Conservation (phyloP, 352 stramenopile species). For the Globisporangium takayamanum region DNA sequence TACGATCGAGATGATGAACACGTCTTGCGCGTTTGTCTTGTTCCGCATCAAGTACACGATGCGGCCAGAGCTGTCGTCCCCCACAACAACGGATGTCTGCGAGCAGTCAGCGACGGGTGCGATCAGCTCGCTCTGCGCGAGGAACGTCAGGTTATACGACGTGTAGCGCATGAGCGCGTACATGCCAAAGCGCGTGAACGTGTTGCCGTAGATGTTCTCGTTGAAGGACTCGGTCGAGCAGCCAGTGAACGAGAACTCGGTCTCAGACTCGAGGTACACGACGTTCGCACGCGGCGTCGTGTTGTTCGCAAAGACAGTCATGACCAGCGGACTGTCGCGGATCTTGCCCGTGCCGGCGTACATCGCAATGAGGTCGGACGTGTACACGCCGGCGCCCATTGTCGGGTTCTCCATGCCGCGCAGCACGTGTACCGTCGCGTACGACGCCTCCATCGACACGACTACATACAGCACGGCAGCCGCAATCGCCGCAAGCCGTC, state of each 20-base stretch:
- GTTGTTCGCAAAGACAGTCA: too few relatives aligned
- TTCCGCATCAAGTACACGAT: slow-evolving; percentile 23
- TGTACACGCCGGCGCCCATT: too few relatives aligned
- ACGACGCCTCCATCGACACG: too few relatives aligned
- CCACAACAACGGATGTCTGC: not conserved
- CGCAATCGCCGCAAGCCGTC: too few relatives aligned
- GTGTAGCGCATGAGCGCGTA: slow-evolving; percentile 16
- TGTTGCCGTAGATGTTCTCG: slow-evolving; percentile 22
- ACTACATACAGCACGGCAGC: too few relatives aligned
- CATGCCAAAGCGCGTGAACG: slow-evolving; percentile 20
- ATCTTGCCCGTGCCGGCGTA: too few relatives aligned
- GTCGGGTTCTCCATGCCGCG: too few relatives aligned
- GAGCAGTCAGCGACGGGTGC: slow-evolving; percentile 11
- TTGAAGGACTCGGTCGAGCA: slow-evolving; percentile 11
- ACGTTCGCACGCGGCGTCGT: too few relatives aligned
- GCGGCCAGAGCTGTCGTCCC: not conserved
- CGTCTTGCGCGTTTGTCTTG: slow-evolving; percentile 7
- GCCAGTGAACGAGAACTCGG: not conserved
- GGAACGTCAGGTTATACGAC: slow-evolving; percentile 19
- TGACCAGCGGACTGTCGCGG: too few relatives aligned
- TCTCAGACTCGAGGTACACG: too few relatives aligned
- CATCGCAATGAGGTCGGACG: too few relatives aligned
- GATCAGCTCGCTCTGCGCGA: slow-evolving; percentile 5
- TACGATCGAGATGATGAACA: slow-evolving; percentile 18
- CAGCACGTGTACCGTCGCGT: too few relatives aligned